phyloP scores from a whole-genome alignment of 306 rosid species.

The Vachellia collinsii region DNA sequence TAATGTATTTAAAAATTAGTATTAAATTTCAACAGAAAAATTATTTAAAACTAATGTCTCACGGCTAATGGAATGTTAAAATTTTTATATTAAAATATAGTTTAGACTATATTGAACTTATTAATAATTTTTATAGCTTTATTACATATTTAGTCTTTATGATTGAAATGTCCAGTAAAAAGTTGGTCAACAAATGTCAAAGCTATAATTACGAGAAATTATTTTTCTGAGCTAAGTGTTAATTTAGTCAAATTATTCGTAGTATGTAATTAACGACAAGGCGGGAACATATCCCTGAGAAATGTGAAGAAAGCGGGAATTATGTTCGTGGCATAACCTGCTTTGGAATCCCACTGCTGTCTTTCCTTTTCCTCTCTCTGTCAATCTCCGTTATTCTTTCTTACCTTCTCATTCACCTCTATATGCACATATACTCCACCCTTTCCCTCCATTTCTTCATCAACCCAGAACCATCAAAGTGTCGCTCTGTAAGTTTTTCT shows the following conservation, averaged over 20 bases:
- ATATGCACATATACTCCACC: not conserved
- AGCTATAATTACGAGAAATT: no score
- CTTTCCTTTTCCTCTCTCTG: conserved; percentile 19
- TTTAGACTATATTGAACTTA: no score
- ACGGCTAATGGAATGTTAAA: no score
- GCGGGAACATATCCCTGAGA: conserved; percentile 39
- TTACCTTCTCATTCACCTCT: conserved; percentile 4
- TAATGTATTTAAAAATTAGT: no score
- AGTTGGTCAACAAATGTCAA: no score
- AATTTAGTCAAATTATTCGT: not conserved
- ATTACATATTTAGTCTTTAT: no score
- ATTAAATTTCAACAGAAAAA: no score
- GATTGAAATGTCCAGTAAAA: no score
- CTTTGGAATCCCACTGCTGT: conserved; percentile 45
- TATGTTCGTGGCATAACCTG: conserved; percentile 32
- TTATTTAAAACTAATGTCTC: no score
- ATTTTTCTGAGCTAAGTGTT: not conserved
- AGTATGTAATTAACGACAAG: conserved; percentile 3
- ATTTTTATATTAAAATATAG: no score
- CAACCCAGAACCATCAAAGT: conserved; percentile 12
- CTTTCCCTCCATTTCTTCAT: conserved; percentile 9
- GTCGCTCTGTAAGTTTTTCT: conserved; percentile 27
- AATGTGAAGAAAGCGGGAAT: not conserved
- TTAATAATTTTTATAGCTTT: no score
- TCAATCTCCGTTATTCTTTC: conserved; percentile 6